phyloP scores from a whole-genome alignment of 1,284 basidiomycete genomes.

The Melampsora americana region DNA sequence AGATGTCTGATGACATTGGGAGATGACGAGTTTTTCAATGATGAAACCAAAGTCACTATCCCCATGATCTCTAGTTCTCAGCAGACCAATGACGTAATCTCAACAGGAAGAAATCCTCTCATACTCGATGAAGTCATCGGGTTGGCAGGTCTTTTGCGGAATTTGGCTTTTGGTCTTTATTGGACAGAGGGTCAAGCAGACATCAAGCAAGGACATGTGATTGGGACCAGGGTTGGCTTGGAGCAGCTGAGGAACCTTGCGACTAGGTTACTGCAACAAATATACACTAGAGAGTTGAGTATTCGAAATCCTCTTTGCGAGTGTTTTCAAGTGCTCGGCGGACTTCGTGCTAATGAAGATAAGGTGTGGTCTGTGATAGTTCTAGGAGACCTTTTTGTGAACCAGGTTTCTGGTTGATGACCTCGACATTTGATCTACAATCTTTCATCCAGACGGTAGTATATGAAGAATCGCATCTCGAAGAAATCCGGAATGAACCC shows the following conservation, averaged over 20 bases:
- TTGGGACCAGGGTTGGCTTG: constrained; percentile 57
- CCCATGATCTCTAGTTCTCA: constrained; percentile 4
- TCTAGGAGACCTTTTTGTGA: constrained; percentile 76
- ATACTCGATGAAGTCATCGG: constrained; percentile 73
- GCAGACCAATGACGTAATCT: constrained; percentile 45
- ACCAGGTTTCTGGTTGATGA: constrained; percentile 81
- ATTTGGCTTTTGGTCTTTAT: constrained; percentile 75
- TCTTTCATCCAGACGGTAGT: constrained; percentile 87
- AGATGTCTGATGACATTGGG: constrained; percentile 85
- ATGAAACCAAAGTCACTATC: constrained; percentile 45
- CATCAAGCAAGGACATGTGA: constrained; percentile 56
- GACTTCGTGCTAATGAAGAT: constrained; percentile 28
- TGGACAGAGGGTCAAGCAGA: constrained; percentile 62
- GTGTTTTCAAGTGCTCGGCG: too few species aligned
- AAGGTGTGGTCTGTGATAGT: constrained; percentile 56
- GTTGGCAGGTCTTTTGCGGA: constrained; percentile 68
- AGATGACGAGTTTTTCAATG: constrained; percentile 90
- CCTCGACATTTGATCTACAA: constrained; percentile 65
- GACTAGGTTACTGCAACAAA: constrained; percentile 70
- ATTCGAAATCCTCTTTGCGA: background rate
- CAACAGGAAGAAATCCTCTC: constrained; percentile 66
- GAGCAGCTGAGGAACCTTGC: constrained; percentile 66
- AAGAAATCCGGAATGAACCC: constrained; percentile 49
- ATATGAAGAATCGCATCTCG: constrained; percentile 57
- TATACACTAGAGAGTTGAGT: constrained; percentile 80